These are phyloP conservation scores for Annulohypoxylon maeteangense DNA, from an alignment of 495 filamentous ascomycete genomes.

Conservation along the genomic window DNA sequence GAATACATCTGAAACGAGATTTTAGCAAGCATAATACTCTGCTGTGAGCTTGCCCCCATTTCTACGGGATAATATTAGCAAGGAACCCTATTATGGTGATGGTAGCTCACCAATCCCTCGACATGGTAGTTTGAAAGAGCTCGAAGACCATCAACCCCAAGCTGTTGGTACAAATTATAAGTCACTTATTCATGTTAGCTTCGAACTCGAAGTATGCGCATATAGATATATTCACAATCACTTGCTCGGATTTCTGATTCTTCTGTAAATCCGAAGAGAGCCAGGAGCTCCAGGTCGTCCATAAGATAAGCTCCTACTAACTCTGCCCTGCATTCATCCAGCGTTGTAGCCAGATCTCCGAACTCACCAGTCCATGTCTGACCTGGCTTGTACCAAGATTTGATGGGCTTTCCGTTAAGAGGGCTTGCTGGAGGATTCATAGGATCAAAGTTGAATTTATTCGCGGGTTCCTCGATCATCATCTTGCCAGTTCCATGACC, in stretches of 20 bases:
- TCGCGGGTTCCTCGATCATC: conserved; percentile 44
- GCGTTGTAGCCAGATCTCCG: conserved; percentile 54
- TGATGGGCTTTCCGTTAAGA: conserved; percentile 55
- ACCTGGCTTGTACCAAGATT: conserved; percentile 58
- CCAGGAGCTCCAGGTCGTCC: conserved; percentile 53
- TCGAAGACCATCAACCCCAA: conserved; percentile 57
- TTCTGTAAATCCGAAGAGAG: conserved; percentile 55
- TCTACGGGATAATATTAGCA: conserved; percentile 34
- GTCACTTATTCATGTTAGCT: conserved; percentile 46
- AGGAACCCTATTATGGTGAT: neutral
- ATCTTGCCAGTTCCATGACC: conserved; percentile 56
- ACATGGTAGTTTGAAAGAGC: conserved; percentile 58
- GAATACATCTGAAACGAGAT: neutral
- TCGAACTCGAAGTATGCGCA: neutral
- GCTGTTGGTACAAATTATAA: conserved; percentile 58
- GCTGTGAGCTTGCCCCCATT: conserved; percentile 61
- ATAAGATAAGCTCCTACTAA: conserved; percentile 57
- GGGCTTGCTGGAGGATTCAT: conserved; percentile 56
- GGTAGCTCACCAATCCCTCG: conserved; percentile 47
- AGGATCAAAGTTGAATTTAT: conserved; percentile 59
- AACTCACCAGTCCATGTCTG: conserved; percentile 62
- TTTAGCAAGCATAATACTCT: conserved; percentile 37
- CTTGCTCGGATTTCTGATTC: conserved; percentile 48
- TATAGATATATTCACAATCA: conserved; percentile 40
- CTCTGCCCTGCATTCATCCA: conserved; percentile 63